These are phyloP conservation scores for Talaromyces sp. DNA, from an alignment of 2,329 filamentous ascomycete genomes.

Conservation along the genomic window DNA sequence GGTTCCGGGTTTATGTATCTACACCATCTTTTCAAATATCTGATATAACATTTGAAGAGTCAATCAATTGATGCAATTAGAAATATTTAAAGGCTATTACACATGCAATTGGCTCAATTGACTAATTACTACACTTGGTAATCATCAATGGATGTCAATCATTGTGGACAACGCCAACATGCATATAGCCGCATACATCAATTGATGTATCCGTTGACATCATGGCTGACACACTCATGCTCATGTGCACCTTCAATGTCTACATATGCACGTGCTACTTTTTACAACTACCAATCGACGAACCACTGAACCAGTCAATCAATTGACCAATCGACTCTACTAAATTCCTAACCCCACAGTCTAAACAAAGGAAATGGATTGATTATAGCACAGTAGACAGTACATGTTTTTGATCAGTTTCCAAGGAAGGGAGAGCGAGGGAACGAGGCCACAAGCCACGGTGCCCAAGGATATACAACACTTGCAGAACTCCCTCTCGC, in stretches of 20 bases:
- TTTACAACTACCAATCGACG: too few species aligned
- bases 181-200: too few species aligned
- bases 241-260: too few species aligned
- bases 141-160: too few species aligned
- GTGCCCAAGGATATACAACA: not conserved
- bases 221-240: too few species aligned
- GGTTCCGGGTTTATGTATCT: not conserved
- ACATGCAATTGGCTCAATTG: not conserved
- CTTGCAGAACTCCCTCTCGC: not conserved
- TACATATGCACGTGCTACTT: not conserved
- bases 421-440: slow-evolving; percentile 17
- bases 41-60: too few species aligned
- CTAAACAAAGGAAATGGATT: slow-evolving; percentile 39
- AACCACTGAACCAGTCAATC: not conserved
- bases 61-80: too few species aligned
- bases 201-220: too few species aligned
- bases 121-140: too few species aligned
- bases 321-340: not conserved
- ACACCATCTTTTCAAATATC: not conserved
- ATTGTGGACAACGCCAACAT: too few species aligned
- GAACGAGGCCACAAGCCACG: slow-evolving; percentile 20
- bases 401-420: slow-evolving; percentile 33
- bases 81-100: too few species aligned
- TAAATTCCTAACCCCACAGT: slow-evolving; percentile 4
- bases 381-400: slow-evolving; percentile 40